Base-by-base conservation (phyloP, 164 flowering plant genomes). In the Aristolochia contorta region DNA sequence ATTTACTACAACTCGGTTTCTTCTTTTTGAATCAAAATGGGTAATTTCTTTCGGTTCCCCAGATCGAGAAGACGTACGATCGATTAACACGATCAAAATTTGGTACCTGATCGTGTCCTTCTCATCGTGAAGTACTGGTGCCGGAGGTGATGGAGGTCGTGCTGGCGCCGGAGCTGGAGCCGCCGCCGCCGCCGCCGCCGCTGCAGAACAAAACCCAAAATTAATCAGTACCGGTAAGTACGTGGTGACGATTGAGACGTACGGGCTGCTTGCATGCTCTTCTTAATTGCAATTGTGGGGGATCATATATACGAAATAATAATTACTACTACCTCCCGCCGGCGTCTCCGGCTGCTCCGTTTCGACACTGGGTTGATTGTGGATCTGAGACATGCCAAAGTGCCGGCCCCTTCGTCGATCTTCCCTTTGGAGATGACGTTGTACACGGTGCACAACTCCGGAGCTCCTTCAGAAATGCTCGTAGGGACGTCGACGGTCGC, bases 361-460 rank as follows among this genome's bases (percentile, higher is more conserved):
- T 53, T 53, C 23, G 30, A 22, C 23, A 16, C 32, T 53, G 16
- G 23, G 56, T 1, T 57, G 67, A 55, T 58, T 66, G 60, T 77
- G 69, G 16, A 81, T 60, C 9, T 33, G 43, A 12, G 27, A 74
- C 33, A 63, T 19, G 43, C 50, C 23, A n/a, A 7, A 87, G 83
- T 13, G 86, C 83, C 32, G 82, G 57, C 47, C 88, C 79, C 52
- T 76, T 58, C 16, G 94, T 84, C 49, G 78, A n/a, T 51, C 77
- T 84, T 87, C 47, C 86, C 85, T 74, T 83, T 84, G 64, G 83
- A 72, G 64, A 87, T 79, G 54, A 80, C 76, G 64, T 79, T 75
- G 64, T 79, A 84, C 0, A 87, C 90, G 4, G 63, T 83, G 75
- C 94, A 84, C 73, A 83, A 87, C 68, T 87, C 94, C 6, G 94